phyloP scores from a whole-genome alignment of 2,329 filamentous ascomycete species.

The Penicillium janthinellum region DNA sequence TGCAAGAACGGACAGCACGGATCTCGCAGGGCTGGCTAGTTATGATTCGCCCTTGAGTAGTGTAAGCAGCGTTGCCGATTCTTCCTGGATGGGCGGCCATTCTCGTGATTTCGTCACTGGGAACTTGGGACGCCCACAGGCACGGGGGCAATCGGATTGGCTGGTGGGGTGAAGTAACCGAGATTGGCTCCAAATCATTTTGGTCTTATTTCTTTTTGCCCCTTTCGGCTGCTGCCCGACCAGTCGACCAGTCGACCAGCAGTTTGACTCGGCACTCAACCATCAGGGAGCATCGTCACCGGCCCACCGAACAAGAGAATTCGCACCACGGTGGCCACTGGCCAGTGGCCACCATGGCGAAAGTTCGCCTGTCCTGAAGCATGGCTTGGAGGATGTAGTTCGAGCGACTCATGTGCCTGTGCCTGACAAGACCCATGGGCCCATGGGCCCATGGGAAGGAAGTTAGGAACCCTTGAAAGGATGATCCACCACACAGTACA shows the following conservation, averaged over 20 bases:
- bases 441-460: background rate
- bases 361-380: background rate
- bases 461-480: slow-evolving; percentile 5
- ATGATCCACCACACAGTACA: slow-evolving; percentile 4
- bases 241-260: background rate
- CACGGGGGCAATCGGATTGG: slow-evolving; percentile 13
- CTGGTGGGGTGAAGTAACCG: slow-evolving; percentile 12
- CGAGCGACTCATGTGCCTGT: slow-evolving; percentile 16
- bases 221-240: slow-evolving; percentile 10
- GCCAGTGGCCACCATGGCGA: background rate
- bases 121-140: background rate
- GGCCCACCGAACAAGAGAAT: background rate
- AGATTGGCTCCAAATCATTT: slow-evolving; percentile 11
- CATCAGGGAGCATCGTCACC: background rate
- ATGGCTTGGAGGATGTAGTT: slow-evolving; percentile 5
- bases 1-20: slow-evolving; percentile 25
- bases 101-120: slow-evolving; percentile 5
- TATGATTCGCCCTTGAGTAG: slow-evolving; percentile 11
- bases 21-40: slow-evolving; percentile 12
- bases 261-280: too few relatives aligned
- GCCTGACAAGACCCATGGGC: slow-evolving; percentile 19
- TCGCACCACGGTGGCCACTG: background rate
- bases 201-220: slow-evolving; percentile 8
- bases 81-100: background rate
- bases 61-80: slow-evolving; percentile 1